Conservation (phyloP, 352 stramenopile species). For the Pythium coloratum region DNA sequence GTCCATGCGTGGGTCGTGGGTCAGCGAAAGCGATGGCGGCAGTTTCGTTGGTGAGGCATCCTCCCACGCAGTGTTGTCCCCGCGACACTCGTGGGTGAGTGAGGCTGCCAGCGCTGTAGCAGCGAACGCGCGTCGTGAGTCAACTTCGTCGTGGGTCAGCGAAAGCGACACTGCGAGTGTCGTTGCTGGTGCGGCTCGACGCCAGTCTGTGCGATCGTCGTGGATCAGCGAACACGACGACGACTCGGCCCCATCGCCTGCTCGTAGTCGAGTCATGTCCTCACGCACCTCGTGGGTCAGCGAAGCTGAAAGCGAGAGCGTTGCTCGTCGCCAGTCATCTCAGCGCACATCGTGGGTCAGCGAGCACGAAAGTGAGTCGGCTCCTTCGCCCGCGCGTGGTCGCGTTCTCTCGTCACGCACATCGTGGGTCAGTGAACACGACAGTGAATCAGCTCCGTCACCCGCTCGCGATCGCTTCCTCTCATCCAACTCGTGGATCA, state of each 20-base stretch:
- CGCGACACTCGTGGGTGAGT: conserved; percentile 20
- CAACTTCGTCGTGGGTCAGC: conserved; percentile 15
- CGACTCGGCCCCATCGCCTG: not conserved
- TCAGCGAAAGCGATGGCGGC: conserved; percentile 4
- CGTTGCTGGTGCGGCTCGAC: not conserved
- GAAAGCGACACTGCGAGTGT: conserved; percentile 15
- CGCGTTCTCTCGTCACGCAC: not conserved
- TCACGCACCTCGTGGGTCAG: conserved; percentile 9
- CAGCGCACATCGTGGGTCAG: not conserved
- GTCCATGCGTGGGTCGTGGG: not conserved
- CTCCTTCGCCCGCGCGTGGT: not conserved
- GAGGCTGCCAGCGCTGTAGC: not conserved
- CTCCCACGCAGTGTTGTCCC: not conserved
- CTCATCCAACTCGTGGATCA: not conserved
- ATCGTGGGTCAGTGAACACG: not conserved
- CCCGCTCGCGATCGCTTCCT: not conserved
- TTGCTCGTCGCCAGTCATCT: not conserved
- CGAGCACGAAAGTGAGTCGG: not conserved
- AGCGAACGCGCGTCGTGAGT: conserved; percentile 8
- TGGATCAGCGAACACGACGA: conserved; percentile 6
- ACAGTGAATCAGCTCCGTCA: not conserved
- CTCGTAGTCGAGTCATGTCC: not conserved
- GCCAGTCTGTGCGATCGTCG: not conserved
- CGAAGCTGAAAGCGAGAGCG: conserved; percentile 5
- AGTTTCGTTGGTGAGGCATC: not conserved